Conservation (phyloP, 805 yeast genomes). For the Blastobotrys chiropterorum region DNA sequence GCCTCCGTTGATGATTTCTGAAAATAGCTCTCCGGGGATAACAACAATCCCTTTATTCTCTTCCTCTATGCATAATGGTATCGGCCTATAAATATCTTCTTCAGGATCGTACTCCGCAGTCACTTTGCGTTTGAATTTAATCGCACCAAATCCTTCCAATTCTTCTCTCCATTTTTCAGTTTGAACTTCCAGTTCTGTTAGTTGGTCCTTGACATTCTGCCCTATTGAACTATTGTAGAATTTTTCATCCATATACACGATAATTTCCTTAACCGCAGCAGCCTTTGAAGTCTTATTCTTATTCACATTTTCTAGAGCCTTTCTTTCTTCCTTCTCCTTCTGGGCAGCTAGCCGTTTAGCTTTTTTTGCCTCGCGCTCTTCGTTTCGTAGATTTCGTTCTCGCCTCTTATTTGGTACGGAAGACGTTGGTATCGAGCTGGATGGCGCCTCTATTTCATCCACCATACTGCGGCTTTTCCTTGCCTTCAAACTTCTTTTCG, state of each 20-base stretch:
- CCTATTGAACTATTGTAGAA: background rate
- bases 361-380: background rate
- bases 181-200: background rate
- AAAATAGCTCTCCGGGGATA: background rate
- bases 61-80: constrained; percentile 5
- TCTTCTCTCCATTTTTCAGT: constrained; percentile 2
- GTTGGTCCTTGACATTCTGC: background rate
- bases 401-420: background rate
- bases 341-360: background rate
- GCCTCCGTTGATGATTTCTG: background rate
- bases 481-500: no score
- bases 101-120: constrained; percentile 15
- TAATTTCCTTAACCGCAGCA: constrained; percentile 11
- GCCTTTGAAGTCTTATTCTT: background rate
- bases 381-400: background rate
- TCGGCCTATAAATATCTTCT: constrained; percentile 17
- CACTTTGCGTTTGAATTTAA: constrained; percentile 14
- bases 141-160: constrained; percentile 3
- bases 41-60: constrained; percentile 8
- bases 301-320: constrained; percentile 5
- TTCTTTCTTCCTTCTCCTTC: constrained; percentile 1
- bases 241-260: constrained; percentile 5
- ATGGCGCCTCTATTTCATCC: no score
- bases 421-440: no score
- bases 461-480: no score